Percentiles rank a stretch among this genome's conserved stretches.
Evolutionary conservation across 441 rosid genomes (phyloP).

Genomic region (Macaranga tanarius): DNA sequence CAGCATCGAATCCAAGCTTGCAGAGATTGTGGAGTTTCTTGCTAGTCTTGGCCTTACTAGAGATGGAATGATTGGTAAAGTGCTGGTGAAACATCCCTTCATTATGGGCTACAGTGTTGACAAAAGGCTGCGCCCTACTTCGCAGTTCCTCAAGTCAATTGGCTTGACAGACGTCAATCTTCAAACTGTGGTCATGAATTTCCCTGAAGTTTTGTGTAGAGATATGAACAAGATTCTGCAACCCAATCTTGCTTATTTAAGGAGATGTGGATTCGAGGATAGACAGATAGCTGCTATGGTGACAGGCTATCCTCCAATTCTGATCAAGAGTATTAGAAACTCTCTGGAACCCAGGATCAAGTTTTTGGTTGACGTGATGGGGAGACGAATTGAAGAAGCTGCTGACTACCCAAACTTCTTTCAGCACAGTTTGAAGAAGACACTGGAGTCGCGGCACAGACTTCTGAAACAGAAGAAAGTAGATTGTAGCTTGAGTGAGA

Average conservation of each 20-base stretch:
- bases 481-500: slow-evolving; percentile 76
- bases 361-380: slow-evolving; percentile 82
- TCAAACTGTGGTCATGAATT: slow-evolving; percentile 57
- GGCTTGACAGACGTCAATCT: slow-evolving; percentile 57
- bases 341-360: slow-evolving; percentile 81
- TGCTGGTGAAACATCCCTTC: slow-evolving; percentile 71
- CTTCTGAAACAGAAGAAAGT: slow-evolving; percentile 58
- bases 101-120: slow-evolving; percentile 87
- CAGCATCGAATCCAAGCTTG: slow-evolving; percentile 74
- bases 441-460: slow-evolving; percentile 62
- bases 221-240: slow-evolving; percentile 66
- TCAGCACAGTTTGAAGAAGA: slow-evolving; percentile 83
- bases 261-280: slow-evolving; percentile 61
- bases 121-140: slow-evolving; percentile 75
- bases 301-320: slow-evolving; percentile 70
- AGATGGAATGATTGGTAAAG: slow-evolving; percentile 78
- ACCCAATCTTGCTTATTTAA: slow-evolving; percentile 57
- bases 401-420: slow-evolving; percentile 78
- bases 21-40: slow-evolving; percentile 63
- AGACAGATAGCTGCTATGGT: slow-evolving; percentile 62
- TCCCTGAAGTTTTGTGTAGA: slow-evolving; percentile 79
- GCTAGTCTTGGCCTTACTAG: slow-evolving; percentile 62
- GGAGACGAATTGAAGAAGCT: slow-evolving; percentile 70
- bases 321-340: slow-evolving; percentile 77
- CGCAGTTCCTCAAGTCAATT: slow-evolving; percentile 61